Evolutionary conservation across 2,329 filamentous ascomycete genomes (phyloP), one percentile per base, ranked within the genome.

Genomic region (Trichoderma guizhouense): DNA sequence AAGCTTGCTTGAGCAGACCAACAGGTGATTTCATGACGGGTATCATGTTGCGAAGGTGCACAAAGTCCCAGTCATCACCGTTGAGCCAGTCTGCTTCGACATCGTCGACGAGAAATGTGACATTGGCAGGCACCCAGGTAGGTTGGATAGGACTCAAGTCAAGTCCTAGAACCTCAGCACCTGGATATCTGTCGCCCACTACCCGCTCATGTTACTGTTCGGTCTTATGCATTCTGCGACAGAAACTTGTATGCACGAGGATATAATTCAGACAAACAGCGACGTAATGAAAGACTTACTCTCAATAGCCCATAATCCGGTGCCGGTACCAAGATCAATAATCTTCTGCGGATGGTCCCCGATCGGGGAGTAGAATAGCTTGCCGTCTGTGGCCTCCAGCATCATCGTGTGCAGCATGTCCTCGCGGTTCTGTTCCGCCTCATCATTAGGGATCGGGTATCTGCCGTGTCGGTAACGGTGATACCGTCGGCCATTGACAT

Each of bases 281-380:
- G 14, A 58, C 32, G 4, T 21, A 30, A n/a, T 32, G 3, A 26
- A 12, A 57, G 21, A 72, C 71, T 32, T 69, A 69, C 77, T 77
- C 62, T 82, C 80, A 43, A 87, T 83, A 1, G 86, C 84, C 84
- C 85, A 87, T 7, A 73, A 74, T 75, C 84, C 84, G 5, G 83
- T 86, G 2, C 86, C 85, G 2, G 86, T 87, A 9, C 86, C 85
- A 9, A 86, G 77, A 53, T 86, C 84, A 15, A 86, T 77, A 32
- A 86, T 84, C 65, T 80, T 83, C 39, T 83, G 77, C 0, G 83
- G 83, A n/a, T 79, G 72, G 7, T 81, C 76, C 2, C 79, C 81
- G 24, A 86, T 78, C 3, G 83, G 82, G 0, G 83, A 79, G 24
- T 80, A 77, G 69, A 83, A 82, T 14, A 85, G 77, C 26, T 79